A percentile compares a stretch with the other conserved stretches of the same genome.
Evolutionary conservation across 2,329 filamentous ascomycete species (phyloP).

Genomic region (Aspergillus oerlinghausenensis): DNA sequence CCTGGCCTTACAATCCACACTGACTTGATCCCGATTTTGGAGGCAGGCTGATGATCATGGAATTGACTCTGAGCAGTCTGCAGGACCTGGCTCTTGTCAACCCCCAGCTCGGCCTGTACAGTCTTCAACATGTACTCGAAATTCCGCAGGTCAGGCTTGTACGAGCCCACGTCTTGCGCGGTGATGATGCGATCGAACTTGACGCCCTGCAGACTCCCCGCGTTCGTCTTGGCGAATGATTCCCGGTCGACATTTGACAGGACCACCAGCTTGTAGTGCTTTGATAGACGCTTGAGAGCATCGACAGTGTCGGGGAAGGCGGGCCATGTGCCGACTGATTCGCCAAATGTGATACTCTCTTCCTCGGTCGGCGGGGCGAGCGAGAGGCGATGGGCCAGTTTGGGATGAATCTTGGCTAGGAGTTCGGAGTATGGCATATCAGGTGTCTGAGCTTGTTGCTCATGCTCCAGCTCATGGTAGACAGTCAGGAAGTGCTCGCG

Average conservation of each 20-base stretch:
- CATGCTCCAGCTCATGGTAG: constrained; percentile 34
- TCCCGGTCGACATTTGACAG: constrained; percentile 55
- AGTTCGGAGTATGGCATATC: constrained; percentile 57
- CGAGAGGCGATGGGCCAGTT: constrained; percentile 28
- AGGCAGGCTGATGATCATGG: constrained; percentile 64
- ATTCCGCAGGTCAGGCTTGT: constrained; percentile 63
- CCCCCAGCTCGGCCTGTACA: constrained; percentile 51
- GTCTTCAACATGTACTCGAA: constrained; percentile 61
- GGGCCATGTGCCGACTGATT: constrained; percentile 49
- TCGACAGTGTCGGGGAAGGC: constrained; percentile 55
- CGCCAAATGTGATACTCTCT: constrained; percentile 46
- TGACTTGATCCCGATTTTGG: constrained; percentile 55
- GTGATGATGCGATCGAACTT: constrained; percentile 63
- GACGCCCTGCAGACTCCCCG: constrained; percentile 47
- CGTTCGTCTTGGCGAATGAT: constrained; percentile 47
- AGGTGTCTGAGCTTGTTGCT: constrained; percentile 53
- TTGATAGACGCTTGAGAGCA: constrained; percentile 46
- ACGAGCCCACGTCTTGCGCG: constrained; percentile 65
- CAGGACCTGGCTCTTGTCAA: constrained; percentile 55
- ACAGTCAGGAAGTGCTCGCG: constrained; percentile 18
- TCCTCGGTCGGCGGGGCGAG: constrained; percentile 12
- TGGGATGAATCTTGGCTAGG: constrained; percentile 45
- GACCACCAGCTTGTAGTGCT: constrained; percentile 52
- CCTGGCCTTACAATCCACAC: constrained; percentile 58
- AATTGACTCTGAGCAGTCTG: constrained; percentile 66